Evolutionary conservation across 306 rosid genomes (phyloP), one percentile per base, ranked within the genome.

Genomic region (Crotalaria pallida): DNA sequence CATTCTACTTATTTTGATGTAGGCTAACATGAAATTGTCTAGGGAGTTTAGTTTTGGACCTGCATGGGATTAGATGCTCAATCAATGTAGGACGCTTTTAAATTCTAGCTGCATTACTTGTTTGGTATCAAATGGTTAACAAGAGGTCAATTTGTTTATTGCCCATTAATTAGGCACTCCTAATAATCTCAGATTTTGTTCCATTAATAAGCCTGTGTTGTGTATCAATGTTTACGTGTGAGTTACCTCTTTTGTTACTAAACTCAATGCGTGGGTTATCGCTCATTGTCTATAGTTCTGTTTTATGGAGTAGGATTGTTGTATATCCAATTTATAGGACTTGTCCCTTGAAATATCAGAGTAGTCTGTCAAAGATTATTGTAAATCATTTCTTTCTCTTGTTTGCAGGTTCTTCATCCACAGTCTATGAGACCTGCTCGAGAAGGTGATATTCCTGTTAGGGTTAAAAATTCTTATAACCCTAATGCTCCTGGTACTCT

Each of bases 351-450:
- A 5, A 49, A 58, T 56, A 36, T 69, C 24, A 53, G 24, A 69
- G 41, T 64, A 40, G 65, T 79, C 45, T 47, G 6, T 27, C 21
- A 17, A 36, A n/a, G 50, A 43, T 1, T 16, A 55, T 50, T 15
- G 31, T 73, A 45, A 38, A 27, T 63, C 3, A 26, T 69, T 29
- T 26, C 49, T 40, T 3, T 48, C 47, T 72, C 16, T n/a, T 6
- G 44, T 68, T 65, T 71, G 96, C 92, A 66, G 91, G 90, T 86
- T 75, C 71, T 93, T 81, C 98, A 93, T 85, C 98, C 98, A n/a
- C 98, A 93, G 79, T 93, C 98, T 50, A 93, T 93, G 98, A 86
- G 96, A 81, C 98, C 98, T 51, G 97, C 98, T 56, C 87, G 97
- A 81, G 98, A 93, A 80, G 88, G 89, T 77, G 96, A 88, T 84